These are phyloP conservation scores for Arthrobotrys sphaeroides DNA, from an alignment of 2,329 filamentous ascomycete species.

Conservation along the genomic window DNA sequence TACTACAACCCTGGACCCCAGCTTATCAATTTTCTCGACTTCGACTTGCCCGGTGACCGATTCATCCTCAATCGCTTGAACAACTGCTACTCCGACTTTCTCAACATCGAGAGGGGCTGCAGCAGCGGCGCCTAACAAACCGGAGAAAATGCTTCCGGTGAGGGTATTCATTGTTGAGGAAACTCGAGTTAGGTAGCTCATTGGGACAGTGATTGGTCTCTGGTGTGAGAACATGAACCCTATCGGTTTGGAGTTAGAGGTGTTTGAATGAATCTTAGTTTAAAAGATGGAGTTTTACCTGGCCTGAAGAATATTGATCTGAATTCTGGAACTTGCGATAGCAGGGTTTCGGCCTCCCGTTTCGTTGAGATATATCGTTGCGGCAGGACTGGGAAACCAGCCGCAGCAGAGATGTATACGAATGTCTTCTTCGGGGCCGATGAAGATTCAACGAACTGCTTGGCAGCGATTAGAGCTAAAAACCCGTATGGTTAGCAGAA, in stretches of 20 bases:
- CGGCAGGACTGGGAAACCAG: slow-evolving; percentile 84
- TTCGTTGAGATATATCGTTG: slow-evolving; percentile 89
- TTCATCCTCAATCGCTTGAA: slow-evolving; percentile 83
- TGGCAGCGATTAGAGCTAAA: slow-evolving; percentile 79
- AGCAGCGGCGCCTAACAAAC: slow-evolving; percentile 80
- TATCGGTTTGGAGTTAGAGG: slow-evolving; percentile 1
- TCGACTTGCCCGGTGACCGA: slow-evolving; percentile 78
- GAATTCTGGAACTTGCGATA: slow-evolving; percentile 78
- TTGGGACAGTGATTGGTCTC: slow-evolving; percentile 80
- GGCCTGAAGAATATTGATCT: slow-evolving; percentile 81
- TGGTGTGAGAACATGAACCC: slow-evolving; percentile 85
- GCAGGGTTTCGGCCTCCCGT: slow-evolving; percentile 82
- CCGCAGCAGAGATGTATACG: slow-evolving; percentile 88
- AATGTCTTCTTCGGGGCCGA: slow-evolving; percentile 73
- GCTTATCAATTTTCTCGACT: slow-evolving; percentile 75
- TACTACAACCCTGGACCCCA: slow-evolving; percentile 23
- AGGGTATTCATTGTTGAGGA: slow-evolving; percentile 80
- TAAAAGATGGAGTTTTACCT: slow-evolving; percentile 64
- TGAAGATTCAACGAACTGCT: slow-evolving; percentile 70
- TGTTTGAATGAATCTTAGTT: not conserved
- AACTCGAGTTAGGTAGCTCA: slow-evolving; percentile 79
- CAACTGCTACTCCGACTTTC: slow-evolving; percentile 84
- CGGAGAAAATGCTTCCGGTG: slow-evolving; percentile 77
- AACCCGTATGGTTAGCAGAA: slow-evolving; percentile 2
- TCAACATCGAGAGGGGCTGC: slow-evolving; percentile 89